A percentile compares a stretch with the other conserved stretches of the same genome.
Evolutionary conservation across 1,284 basidiomycete species (phyloP).

Genomic region (Sanguinoderma infundibulare): DNA sequence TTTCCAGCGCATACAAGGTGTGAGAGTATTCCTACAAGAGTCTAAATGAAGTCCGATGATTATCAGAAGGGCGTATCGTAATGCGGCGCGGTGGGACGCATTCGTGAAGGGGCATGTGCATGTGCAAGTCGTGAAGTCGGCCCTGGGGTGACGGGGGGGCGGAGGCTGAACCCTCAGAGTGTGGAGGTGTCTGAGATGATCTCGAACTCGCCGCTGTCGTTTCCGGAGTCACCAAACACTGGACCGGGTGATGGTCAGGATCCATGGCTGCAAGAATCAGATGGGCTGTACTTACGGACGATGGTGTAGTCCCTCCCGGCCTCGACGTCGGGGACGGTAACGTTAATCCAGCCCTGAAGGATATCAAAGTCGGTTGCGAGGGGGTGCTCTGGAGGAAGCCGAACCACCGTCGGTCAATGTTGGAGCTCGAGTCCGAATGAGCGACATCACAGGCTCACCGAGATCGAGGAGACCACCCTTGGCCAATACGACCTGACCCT

Average conservation of each 20-base stretch:
- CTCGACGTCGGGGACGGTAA: conserved; percentile 36
- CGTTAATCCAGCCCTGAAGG: conserved; percentile 38
- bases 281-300: conserved; percentile 33
- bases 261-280: background rate
- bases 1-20: background rate
- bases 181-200: conserved; percentile 20
- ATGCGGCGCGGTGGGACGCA: conserved; percentile 11
- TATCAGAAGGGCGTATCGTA: conserved; percentile 12
- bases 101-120: conserved; percentile 14
- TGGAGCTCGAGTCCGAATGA: background rate
- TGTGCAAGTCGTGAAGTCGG: conserved; percentile 14
- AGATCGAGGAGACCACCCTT: conserved; percentile 37
- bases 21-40: background rate
- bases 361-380: conserved; percentile 48
- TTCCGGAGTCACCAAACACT: conserved; percentile 44
- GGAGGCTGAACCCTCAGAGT: background rate
- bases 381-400: conserved; percentile 26
- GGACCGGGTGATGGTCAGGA: background rate
- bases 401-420: background rate
- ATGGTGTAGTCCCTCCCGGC: conserved; percentile 35
- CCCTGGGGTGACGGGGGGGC: background rate
- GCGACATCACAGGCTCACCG: conserved; percentile 24
- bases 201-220: conserved; percentile 37
- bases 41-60: conserved; percentile 13
- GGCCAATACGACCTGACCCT: conserved; percentile 46